Conservation (phyloP, 305 asterid genomes). For the Solanum hybrid region DNA sequence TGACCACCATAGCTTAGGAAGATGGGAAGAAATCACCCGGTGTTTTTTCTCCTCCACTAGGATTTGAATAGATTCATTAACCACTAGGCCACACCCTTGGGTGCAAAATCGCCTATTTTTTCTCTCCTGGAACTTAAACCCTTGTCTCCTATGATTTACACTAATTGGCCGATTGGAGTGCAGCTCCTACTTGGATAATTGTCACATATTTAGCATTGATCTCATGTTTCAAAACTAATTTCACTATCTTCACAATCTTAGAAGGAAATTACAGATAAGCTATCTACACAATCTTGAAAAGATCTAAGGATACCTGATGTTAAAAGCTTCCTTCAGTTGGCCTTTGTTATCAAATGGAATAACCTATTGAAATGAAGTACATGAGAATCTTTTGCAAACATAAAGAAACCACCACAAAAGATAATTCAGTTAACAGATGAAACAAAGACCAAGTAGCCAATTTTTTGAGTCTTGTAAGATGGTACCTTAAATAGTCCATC, state of each 20-base stretch:
- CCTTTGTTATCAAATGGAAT: conserved; percentile 93
- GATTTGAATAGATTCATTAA: neutral
- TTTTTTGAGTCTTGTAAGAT: conserved; percentile 20
- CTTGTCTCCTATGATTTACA: neutral
- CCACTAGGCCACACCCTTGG: neutral
- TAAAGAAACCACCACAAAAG: neutral
- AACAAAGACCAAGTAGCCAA: conserved; percentile 9
- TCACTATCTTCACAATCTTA: too few species aligned
- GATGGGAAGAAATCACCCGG: neutral
- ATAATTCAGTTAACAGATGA: neutral
- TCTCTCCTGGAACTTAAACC: neutral
- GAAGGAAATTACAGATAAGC: neutral
- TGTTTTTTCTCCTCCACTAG: neutral
- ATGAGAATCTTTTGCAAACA: neutral
- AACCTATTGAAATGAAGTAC: conserved; percentile 36
- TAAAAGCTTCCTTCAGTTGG: conserved; percentile 89
- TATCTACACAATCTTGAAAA: neutral
- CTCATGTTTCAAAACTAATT: neutral
- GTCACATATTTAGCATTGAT: neutral
- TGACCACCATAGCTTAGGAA: neutral
- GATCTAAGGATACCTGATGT: conserved; percentile 36
- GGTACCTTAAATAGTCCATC: conserved; percentile 94
- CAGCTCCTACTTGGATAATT: neutral
- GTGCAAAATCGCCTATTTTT: neutral
- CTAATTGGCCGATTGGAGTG: neutral